A percentile compares a stretch with the other conserved stretches of the same genome.
Conservation (phyloP, 2,329 filamentous ascomycete species). For the Neospermospora avenae region DNA sequence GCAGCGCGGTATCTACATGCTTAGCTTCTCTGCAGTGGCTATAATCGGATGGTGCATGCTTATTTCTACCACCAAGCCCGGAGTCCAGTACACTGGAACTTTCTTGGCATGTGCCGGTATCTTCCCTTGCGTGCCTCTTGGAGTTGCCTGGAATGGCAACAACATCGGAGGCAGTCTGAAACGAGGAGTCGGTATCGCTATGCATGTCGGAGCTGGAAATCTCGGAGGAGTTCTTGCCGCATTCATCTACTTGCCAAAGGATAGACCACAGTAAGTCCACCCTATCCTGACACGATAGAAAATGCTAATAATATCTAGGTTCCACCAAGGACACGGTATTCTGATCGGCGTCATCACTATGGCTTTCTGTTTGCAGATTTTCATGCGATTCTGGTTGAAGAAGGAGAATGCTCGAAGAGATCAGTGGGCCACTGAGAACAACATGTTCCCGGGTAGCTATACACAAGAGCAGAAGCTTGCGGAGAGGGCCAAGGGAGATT, state of each 20-base stretch:
- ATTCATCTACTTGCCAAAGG: conserved; percentile 45
- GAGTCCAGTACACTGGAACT: conserved; percentile 74
- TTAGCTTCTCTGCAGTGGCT: conserved; percentile 62
- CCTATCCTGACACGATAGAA: not conserved
- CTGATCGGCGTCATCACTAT: conserved; percentile 9
- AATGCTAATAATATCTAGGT: not conserved
- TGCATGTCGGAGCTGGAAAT: conserved; percentile 89
- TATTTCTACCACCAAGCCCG: conserved; percentile 57
- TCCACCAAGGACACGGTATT: conserved; percentile 11
- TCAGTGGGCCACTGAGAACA: conserved; percentile 9
- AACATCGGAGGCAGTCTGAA: conserved; percentile 92
- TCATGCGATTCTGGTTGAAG: conserved; percentile 8
- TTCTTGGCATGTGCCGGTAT: conserved; percentile 81
- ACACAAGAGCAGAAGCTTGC: conserved; percentile 4
- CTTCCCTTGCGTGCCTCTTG: conserved; percentile 80
- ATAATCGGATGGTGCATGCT: conserved; percentile 78
- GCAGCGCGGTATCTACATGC: conserved; percentile 67
- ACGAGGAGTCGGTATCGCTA: conserved; percentile 79
- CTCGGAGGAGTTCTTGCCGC: conserved; percentile 65
- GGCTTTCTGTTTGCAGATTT: not conserved
- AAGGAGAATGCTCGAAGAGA: conserved; percentile 8
- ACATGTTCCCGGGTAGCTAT: conserved; percentile 4
- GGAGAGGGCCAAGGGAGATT: conserved; percentile 8
- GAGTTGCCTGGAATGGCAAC: conserved; percentile 81
- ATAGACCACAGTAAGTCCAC: conserved; percentile 29